phyloP scores from a whole-genome alignment of 495 filamentous ascomycete species.

The Neurospora africana region DNA sequence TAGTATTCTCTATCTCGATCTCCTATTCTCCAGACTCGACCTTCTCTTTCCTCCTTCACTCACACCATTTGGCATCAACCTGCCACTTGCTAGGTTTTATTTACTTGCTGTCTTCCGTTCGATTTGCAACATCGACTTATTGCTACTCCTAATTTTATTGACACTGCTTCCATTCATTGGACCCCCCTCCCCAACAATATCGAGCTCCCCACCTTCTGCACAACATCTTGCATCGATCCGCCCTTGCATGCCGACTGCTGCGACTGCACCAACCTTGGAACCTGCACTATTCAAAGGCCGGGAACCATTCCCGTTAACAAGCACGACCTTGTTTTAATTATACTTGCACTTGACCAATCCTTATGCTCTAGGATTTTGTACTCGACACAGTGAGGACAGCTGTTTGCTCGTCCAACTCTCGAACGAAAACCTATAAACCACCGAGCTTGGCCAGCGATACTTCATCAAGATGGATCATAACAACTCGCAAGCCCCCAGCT shows the following conservation, averaged over 20 bases:
- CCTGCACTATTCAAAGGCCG: not conserved
- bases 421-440: not conserved
- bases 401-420: not conserved
- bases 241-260: not conserved
- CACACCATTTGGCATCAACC: not conserved
- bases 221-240: not conserved
- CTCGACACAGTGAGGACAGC: not conserved
- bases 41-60: not conserved
- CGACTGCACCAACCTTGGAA: not conserved
- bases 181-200: not conserved
- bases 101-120: not conserved
- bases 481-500: constrained; percentile 8
- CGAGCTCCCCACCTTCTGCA: not conserved
- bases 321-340: not conserved
- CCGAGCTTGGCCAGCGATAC: not conserved
- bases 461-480: constrained; percentile 25
- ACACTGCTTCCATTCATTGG: not conserved
- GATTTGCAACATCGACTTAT: not conserved
- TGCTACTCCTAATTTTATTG: not conserved
- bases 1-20: not conserved
- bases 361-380: not conserved
- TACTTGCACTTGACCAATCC: not conserved
- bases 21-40: not conserved
- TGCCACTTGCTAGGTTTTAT: not conserved
- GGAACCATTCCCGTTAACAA: not conserved